Percentiles rank a stretch among this genome's conserved stretches.
Conservation (phyloP, 1,139 yeast genomes). For the Taphrina flavorubra region DNA sequence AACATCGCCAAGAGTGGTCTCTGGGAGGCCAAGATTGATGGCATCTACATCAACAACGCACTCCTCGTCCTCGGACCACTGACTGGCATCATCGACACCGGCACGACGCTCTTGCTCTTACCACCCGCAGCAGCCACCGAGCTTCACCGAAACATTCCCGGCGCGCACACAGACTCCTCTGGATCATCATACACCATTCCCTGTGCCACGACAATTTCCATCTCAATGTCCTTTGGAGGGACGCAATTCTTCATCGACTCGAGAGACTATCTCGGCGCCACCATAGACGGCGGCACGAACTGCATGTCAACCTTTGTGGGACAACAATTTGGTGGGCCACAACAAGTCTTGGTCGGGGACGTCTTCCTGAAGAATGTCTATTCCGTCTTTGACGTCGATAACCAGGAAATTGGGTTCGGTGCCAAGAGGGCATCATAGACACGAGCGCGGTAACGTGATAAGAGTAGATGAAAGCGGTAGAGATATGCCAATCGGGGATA, state of each 20-base stretch:
- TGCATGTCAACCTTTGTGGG: slow-evolving; percentile 76
- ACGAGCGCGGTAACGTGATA: too few species aligned
- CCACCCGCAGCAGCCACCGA: slow-evolving; percentile 63
- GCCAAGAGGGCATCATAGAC: slow-evolving; percentile 32
- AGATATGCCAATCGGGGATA: too few species aligned
- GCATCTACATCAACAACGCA: slow-evolving; percentile 53
- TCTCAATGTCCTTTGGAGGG: slow-evolving; percentile 57
- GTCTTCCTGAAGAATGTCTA: slow-evolving; percentile 64
- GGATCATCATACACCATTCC: slow-evolving; percentile 59
- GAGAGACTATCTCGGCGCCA: slow-evolving; percentile 60
- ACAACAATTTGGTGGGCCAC: slow-evolving; percentile 47
- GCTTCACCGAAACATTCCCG: slow-evolving; percentile 60
- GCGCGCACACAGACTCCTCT: slow-evolving; percentile 51
- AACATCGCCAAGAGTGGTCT: slow-evolving; percentile 55
- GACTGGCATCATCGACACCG: slow-evolving; percentile 66
- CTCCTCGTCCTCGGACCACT: slow-evolving; percentile 53
- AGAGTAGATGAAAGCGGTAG: too few species aligned
- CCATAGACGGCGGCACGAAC: slow-evolving; percentile 55
- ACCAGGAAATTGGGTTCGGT: slow-evolving; percentile 62
- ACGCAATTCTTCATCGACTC: slow-evolving; percentile 58
- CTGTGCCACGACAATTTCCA: slow-evolving; percentile 57
- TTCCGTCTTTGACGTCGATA: slow-evolving; percentile 64
- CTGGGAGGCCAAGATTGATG: slow-evolving; percentile 61
- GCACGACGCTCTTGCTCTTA: slow-evolving; percentile 67
- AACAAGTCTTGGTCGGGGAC: slow-evolving; percentile 63